These are phyloP conservation scores for Guyanaporus albipodus DNA, from an alignment of 768 basidiomycete genomes.

Conservation along the genomic window DNA sequence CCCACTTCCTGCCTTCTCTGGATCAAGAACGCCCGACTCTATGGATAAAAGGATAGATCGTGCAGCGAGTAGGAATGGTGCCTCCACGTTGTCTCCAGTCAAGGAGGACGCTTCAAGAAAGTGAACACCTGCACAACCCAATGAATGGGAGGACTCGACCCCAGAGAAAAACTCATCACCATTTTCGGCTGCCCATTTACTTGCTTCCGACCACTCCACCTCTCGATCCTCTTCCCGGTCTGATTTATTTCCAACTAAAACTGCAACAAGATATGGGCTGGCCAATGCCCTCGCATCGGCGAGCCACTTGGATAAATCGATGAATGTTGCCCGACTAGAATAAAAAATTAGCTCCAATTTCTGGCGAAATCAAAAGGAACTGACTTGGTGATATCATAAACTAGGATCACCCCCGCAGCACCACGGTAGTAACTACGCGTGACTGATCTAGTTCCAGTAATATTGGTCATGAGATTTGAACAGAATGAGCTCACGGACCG, in stretches of 20 bases:
- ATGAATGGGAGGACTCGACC: constrained; percentile 2
- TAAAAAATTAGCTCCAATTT: not conserved
- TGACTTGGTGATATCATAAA: constrained; percentile 90
- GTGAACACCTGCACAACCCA: constrained; percentile 64
- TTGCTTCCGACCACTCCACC: constrained; percentile 94
- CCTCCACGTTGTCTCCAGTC: constrained; percentile 89
- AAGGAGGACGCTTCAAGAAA: constrained; percentile 93
- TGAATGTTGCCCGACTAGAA: constrained; percentile 80
- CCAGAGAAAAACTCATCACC: constrained; percentile 43
- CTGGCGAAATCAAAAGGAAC: constrained; percentile 17
- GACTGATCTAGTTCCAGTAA: constrained; percentile 56
- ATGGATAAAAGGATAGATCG: constrained; percentile 86
- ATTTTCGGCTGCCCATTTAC: constrained; percentile 93
- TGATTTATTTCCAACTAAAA: constrained; percentile 93
- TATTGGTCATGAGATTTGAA: constrained; percentile 9
- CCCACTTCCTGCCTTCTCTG: constrained; percentile 91
- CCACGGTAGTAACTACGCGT: constrained; percentile 96
- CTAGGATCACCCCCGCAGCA: constrained; percentile 86
- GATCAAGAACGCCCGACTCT: constrained; percentile 86
- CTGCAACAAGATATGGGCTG: constrained; percentile 84
- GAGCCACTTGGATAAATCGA: constrained; percentile 83
- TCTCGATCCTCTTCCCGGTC: constrained; percentile 93
- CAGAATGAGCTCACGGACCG: constrained; percentile 44
- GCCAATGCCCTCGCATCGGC: constrained; percentile 91
- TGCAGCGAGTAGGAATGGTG: constrained; percentile 86